Evolutionary conservation across 2,329 filamentous ascomycete genomes (phyloP), one percentile per base, ranked within the genome.

Genomic region (Trichoderma lentiforme): DNA sequence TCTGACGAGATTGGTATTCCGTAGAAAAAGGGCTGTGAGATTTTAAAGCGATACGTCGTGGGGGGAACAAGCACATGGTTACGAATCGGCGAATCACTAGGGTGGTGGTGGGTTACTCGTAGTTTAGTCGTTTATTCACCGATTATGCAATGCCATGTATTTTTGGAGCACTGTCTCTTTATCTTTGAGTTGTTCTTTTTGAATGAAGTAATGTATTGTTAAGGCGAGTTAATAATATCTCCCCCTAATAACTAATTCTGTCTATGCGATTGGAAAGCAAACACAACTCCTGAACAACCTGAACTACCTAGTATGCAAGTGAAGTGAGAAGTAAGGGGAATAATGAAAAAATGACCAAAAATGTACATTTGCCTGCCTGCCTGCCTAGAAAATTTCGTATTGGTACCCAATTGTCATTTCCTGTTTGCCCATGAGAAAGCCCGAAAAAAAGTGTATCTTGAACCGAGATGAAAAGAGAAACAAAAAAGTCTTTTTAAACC

Each of bases 41-140:
- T 69, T 69, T 69, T 69, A 69, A 58, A 34, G 66, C 64, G 26
- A 68, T 18, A 30, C 4, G 14, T 18, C 21, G 65, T 36, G 47
- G 64, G 65, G 32, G 34, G 6, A 26, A 9, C 15, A n/a, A n/a
- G 3, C 18, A 21, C 26, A 11, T 47, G 32, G 18, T 30, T 68
- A 60, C 34, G 53, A 68, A 30, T 43, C 12, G n/a, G 34, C 26
- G 65, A 58, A 43, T 68, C 30, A 68, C 7, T 11, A 28, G 24
- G 26, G 9, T 6, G 21, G 21, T 32, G 43, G 53, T 47, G 53
- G 64, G 32, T 58, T 67, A 18, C 18, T 21, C 28, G 30, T 34
- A 15, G 64, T 47, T 4, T 43, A 43, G 39, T 43, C 39, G 39
- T 15, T 68, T 60, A 32, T 21, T 21, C 53, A 47, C 24, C n/a